Percentiles rank a stretch among this genome's conserved stretches.
These are phyloP conservation scores for Calendula officinalis DNA, from an alignment of 129 eudicot genomes.

Conservation along the genomic window DNA sequence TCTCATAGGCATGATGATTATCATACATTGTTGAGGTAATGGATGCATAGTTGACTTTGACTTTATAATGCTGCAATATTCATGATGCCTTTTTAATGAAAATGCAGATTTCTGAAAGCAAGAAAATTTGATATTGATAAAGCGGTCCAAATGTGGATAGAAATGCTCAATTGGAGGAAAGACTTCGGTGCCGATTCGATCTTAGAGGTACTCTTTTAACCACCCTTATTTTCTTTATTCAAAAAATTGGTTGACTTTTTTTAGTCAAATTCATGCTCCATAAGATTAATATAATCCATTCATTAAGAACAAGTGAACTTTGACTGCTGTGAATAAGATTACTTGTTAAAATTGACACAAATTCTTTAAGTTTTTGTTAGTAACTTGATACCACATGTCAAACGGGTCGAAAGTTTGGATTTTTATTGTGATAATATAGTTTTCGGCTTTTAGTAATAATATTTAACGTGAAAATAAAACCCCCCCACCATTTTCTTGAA, in stretches of 20 bases:
- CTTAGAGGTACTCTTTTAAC: conserved; percentile 47
- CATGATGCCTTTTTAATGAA: background rate
- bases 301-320: background rate
- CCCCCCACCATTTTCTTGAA: too few relatives aligned
- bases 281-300: background rate
- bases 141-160: conserved; percentile 83
- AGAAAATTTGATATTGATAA: conserved; percentile 84
- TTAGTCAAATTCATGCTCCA: background rate
- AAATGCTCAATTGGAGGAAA: conserved; percentile 94
- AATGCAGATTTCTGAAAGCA: conserved; percentile 84
- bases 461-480: too few relatives aligned
- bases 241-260: background rate
- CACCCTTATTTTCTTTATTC: background rate
- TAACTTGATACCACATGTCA: background rate
- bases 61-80: conserved; percentile 5
- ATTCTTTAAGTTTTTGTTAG: background rate
- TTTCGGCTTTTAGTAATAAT: too few relatives aligned
- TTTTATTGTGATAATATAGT: too few relatives aligned
- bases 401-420: too few relatives aligned
- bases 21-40: conserved; percentile 82
- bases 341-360: background rate
- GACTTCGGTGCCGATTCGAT: conserved; percentile 74
- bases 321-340: conserved; percentile 5
- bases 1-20: conserved; percentile 72
- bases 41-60: conserved; percentile 8